These are phyloP conservation scores for Didymosphaeria variabile DNA, from an alignment of 2,329 filamentous ascomycete species.

Conservation along the genomic window DNA sequence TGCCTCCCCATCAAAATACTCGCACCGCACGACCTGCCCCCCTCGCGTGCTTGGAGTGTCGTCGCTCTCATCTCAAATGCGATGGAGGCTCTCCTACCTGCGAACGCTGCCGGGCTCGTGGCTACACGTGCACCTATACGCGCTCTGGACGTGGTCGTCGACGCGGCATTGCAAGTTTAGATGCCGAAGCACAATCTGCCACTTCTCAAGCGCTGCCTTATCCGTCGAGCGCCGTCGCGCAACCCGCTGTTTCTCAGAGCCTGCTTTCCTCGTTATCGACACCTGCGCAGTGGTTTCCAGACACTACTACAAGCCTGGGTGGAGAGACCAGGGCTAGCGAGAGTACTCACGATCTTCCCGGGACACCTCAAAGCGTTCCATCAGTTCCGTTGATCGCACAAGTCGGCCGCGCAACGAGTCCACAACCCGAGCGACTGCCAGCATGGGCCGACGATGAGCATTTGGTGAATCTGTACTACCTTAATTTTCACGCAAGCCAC, in stretches of 20 bases:
- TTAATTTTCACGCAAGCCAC: conserved; percentile 61
- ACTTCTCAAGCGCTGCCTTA: neutral
- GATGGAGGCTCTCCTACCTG: conserved; percentile 54
- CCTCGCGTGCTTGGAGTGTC: conserved; percentile 58
- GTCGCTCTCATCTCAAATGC: conserved; percentile 59
- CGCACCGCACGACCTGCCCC: conserved; percentile 26
- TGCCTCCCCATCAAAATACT: no score
- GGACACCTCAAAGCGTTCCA: neutral
- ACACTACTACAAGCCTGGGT: no score
- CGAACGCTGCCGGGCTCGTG: conserved; percentile 54
- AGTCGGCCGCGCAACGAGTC: neutral
- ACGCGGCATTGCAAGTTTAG: conserved; percentile 33
- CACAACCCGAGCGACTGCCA: neutral
- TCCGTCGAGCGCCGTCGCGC: neutral
- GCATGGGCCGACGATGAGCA: conserved; percentile 25
- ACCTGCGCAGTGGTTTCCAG: no score
- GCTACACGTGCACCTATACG: conserved; percentile 55
- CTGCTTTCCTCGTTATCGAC: no score
- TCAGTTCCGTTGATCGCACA: neutral
- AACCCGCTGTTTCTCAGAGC: no score
- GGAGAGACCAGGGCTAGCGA: no score
- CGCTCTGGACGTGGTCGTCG: conserved; percentile 56
- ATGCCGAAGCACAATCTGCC: neutral
- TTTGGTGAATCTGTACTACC: conserved; percentile 61
- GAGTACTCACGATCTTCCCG: no score